Percentiles rank a stretch among this genome's conserved stretches.
Conservation (phyloP, 225 moss, liverwort and hornwort genomes). For the Pseudisothecium myosuroides region DNA sequence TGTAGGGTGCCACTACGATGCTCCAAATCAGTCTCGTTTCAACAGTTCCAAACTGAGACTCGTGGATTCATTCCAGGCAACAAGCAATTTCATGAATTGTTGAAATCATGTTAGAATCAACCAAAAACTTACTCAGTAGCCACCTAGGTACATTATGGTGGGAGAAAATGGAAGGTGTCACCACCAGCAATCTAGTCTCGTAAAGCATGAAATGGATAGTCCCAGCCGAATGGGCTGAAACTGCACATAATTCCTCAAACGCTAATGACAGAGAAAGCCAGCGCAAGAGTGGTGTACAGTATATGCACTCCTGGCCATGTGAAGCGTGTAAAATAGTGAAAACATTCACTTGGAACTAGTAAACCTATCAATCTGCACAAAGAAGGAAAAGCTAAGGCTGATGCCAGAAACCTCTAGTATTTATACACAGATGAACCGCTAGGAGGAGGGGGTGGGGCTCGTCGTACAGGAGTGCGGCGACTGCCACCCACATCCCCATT, state of each 20-base stretch:
- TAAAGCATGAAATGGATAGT: neutral
- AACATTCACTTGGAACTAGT: constrained; percentile 22
- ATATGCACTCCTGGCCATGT: neutral
- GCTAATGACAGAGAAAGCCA: constrained; percentile 2
- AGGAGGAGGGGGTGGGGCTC: constrained; percentile 55
- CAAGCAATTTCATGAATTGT: neutral
- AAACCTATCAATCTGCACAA: constrained; percentile 43
- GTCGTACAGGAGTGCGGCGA: constrained; percentile 46
- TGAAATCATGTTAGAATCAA: neutral
- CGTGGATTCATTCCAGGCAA: neutral
- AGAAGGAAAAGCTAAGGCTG: neutral
- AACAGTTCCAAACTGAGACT: neutral
- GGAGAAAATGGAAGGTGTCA: neutral
- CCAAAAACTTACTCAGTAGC: neutral
- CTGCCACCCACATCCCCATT: constrained; percentile 42
- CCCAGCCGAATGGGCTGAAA: neutral
- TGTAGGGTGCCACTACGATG: neutral
- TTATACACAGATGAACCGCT: constrained; percentile 59
- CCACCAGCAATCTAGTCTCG: neutral
- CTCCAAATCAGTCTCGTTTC: neutral
- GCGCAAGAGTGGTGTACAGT: neutral
- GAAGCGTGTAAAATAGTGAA: constrained; percentile 23
- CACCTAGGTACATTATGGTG: neutral
- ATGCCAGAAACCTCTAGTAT: constrained; percentile 26
- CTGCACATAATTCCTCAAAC: neutral